phyloP scores from a whole-genome alignment of 352 stramenopile species.

The Phytophthora chlamydospora region DNA sequence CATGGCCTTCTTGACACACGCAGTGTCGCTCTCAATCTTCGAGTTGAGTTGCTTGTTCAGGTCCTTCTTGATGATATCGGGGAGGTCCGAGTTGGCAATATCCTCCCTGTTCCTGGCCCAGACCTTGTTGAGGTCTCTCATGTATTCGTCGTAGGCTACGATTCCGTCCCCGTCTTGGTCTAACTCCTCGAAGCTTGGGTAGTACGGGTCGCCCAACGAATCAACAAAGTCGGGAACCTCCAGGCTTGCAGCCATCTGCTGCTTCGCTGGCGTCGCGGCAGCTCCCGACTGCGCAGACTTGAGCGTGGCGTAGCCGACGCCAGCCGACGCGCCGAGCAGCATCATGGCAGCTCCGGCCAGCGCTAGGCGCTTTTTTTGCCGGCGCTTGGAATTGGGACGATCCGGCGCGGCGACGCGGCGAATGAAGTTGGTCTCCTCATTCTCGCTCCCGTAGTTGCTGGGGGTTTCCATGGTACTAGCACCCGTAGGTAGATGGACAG shows the following conservation, averaged over 20 bases:
- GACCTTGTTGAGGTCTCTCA: constrained; percentile 35
- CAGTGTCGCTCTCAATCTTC: constrained; percentile 45
- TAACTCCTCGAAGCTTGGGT: constrained; percentile 44
- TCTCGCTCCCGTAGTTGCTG: constrained; percentile 58
- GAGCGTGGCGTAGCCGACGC: constrained; percentile 52
- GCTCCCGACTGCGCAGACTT: neutral
- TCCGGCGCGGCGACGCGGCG: constrained; percentile 56
- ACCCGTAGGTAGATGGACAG: constrained; percentile 1
- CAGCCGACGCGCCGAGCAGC: constrained; percentile 44
- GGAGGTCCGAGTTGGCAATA: constrained; percentile 37
- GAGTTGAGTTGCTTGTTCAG: constrained; percentile 42
- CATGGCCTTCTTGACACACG: constrained; percentile 50
- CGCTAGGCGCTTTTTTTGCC: constrained; percentile 53
- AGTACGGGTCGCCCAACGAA: constrained; percentile 42
- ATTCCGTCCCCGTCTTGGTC: constrained; percentile 43
- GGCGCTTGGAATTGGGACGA: constrained; percentile 36
- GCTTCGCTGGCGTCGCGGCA: constrained; percentile 12
- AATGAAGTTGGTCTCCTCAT: constrained; percentile 68
- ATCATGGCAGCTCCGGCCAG: constrained; percentile 45
- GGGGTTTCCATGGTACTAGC: constrained; percentile 56
- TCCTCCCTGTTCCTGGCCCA: constrained; percentile 30
- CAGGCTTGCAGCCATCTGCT: constrained; percentile 28
- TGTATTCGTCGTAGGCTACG: constrained; percentile 46
- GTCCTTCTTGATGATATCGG: constrained; percentile 42
- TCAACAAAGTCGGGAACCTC: constrained; percentile 40